A percentile compares a stretch with the other conserved stretches of the same genome.
phyloP scores from a whole-genome alignment of 768 basidiomycete species.

The Auricularia sp. region DNA sequence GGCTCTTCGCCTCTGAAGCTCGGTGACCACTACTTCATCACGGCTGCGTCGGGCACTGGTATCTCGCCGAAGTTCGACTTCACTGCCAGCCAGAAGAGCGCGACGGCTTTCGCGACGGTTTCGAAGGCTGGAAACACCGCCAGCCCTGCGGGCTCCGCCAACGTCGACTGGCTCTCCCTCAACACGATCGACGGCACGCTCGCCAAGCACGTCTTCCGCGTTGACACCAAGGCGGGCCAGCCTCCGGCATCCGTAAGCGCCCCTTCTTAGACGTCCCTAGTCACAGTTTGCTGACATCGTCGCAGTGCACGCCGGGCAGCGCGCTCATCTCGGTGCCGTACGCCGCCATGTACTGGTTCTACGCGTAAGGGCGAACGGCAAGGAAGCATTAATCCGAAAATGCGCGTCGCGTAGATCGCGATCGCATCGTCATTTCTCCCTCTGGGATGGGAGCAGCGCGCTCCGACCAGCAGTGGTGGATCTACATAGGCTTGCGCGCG shows the following conservation, averaged over 20 bases:
- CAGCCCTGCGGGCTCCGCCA: conserved; percentile 29
- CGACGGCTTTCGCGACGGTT: conserved; percentile 37
- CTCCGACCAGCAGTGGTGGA: no score
- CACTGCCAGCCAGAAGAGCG: conserved; percentile 23
- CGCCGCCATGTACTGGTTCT: conserved; percentile 38
- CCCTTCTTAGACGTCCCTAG: not conserved
- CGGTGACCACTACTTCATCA: conserved; percentile 49
- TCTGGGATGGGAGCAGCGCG: no score
- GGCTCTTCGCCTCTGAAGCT: conserved; percentile 17
- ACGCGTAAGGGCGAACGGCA: not conserved
- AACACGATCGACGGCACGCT: conserved; percentile 35
- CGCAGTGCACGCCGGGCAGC: conserved; percentile 26
- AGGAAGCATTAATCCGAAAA: no score
- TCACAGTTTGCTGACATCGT: not conserved
- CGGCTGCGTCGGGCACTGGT: conserved; percentile 17
- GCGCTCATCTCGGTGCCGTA: conserved; percentile 39
- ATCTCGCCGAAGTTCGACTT: conserved; percentile 48
- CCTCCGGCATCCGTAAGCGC: conserved; percentile 38
- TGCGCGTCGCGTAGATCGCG: no score
- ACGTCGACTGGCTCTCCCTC: conserved; percentile 50
- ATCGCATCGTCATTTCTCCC: no score
- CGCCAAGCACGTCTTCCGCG: conserved; percentile 41
- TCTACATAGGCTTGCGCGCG: no score
- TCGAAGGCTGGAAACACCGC: conserved; percentile 32
- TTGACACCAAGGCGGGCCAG: conserved; percentile 42